Evolutionary conservation across 768 basidiomycete genomes (phyloP).

Genomic region (Pleurotus tuber-regium): DNA sequence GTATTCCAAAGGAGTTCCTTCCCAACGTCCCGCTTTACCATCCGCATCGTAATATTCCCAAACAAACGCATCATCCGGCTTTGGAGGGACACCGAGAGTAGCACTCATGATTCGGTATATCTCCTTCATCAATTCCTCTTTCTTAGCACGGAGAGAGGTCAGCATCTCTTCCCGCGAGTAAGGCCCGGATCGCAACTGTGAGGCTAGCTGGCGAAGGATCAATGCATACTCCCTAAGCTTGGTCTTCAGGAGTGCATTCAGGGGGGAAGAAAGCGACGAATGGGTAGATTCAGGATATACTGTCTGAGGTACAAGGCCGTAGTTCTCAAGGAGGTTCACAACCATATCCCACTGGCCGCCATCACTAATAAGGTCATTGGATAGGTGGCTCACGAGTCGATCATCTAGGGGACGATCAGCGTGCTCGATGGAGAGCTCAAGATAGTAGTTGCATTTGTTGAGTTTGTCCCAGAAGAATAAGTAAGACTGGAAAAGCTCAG

Average conservation of each 20-base stretch:
- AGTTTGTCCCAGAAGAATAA: conserved; percentile 97
- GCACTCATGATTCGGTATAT: conserved; percentile 83
- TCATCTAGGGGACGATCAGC: conserved; percentile 79
- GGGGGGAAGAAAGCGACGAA: conserved; percentile 67
- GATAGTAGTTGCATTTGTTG: conserved; percentile 90
- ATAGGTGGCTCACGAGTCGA: conserved; percentile 76
- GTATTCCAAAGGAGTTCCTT: conserved; percentile 80
- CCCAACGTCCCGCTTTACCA: conserved; percentile 72
- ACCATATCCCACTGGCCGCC: conserved; percentile 97
- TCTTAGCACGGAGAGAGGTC: conserved; percentile 69
- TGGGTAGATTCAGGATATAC: conserved; percentile 84
- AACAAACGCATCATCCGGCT: conserved; percentile 63
- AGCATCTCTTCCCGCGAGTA: conserved; percentile 46
- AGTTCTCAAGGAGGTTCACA: conserved; percentile 56
- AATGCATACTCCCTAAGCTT: conserved; percentile 92
- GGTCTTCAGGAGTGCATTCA: conserved; percentile 81
- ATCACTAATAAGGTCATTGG: conserved; percentile 78
- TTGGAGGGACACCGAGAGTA: conserved; percentile 83
- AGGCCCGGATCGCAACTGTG: conserved; percentile 41
- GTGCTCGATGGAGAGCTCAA: conserved; percentile 83
- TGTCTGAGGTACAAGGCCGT: conserved; percentile 84
- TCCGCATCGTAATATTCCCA: conserved; percentile 91
- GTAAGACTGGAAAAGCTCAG: conserved; percentile 77
- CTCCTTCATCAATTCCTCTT: conserved; percentile 82
- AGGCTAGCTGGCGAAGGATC: conserved; percentile 64